Evolutionary conservation across 2,329 filamentous ascomycete genomes (phyloP).

Genomic region (Fusarium duplospermum): DNA sequence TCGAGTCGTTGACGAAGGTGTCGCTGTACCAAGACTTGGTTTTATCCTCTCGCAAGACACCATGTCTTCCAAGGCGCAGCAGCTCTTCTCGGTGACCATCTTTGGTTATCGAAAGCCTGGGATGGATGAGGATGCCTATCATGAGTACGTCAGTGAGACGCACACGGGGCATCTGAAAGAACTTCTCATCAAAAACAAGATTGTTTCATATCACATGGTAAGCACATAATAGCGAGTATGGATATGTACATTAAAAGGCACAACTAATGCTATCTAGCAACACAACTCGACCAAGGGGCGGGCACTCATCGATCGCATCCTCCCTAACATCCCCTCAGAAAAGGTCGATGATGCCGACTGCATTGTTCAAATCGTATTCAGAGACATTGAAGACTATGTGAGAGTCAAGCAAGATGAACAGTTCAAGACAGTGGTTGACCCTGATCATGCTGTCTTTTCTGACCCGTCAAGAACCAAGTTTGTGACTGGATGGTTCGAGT

Average conservation of each 20-base stretch:
- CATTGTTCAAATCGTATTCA: constrained; percentile 11
- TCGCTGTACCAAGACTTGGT: not conserved
- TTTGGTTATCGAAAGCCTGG: constrained; percentile 38
- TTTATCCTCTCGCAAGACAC: not conserved
- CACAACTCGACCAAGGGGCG: constrained; percentile 33
- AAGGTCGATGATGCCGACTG: constrained; percentile 10
- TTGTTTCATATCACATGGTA: constrained; percentile 40
- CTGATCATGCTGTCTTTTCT: constrained; percentile 15
- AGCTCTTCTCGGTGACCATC: constrained; percentile 36
- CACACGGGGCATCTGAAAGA: constrained; percentile 36
- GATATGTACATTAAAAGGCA: too few relatives aligned
- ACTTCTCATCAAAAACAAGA: constrained; percentile 37
- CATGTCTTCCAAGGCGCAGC: constrained; percentile 18
- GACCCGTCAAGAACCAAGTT: constrained; percentile 29
- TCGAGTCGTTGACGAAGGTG: not conserved
- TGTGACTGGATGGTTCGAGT: constrained; percentile 40
- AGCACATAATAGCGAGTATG: not conserved
- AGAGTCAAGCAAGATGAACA: not conserved
- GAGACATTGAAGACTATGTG: not conserved
- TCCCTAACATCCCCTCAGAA: not conserved
- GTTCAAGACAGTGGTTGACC: not conserved
- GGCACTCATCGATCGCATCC: constrained; percentile 10
- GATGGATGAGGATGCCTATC: constrained; percentile 37
- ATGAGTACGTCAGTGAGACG: constrained; percentile 36
- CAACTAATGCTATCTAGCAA: constrained; percentile 26